These are phyloP conservation scores for Tilletia caries DNA, from an alignment of 1,284 basidiomycete species.

Conservation along the genomic window DNA sequence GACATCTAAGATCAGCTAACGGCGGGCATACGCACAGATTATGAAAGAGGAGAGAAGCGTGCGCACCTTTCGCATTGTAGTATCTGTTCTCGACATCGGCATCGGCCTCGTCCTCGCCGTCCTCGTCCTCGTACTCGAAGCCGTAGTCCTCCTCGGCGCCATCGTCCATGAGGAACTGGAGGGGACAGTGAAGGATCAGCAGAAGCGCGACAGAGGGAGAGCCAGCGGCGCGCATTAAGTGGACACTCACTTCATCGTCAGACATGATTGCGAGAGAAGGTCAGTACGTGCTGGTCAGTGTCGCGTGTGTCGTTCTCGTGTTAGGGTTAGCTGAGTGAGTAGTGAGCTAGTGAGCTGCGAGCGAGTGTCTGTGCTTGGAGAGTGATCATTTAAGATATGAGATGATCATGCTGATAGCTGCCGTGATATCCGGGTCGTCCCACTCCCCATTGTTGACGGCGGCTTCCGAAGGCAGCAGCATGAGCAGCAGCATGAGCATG, in stretches of 20 bases:
- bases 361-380: not conserved
- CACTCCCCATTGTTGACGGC: too few relatives aligned
- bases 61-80: constrained; percentile 91
- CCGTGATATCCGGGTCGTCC: too few relatives aligned
- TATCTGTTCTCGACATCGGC: constrained; percentile 99
- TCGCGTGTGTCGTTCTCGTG: not conserved
- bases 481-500: too few relatives aligned
- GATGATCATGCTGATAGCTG: too few relatives aligned
- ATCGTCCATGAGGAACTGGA: constrained; percentile 52
- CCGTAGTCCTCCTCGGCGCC: constrained; percentile 68
- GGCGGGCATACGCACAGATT: too few relatives aligned
- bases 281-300: not conserved
- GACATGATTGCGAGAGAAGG: constrained; percentile 18
- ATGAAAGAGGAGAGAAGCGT: not conserved
- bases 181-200: constrained; percentile 19
- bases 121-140: constrained; percentile 72
- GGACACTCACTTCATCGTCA: constrained; percentile 23
- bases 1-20: too few relatives aligned
- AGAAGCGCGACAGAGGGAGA: constrained; percentile 6
- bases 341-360: too few relatives aligned
- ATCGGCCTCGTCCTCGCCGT: constrained; percentile 62
- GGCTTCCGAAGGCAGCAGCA: too few relatives aligned
- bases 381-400: too few relatives aligned
- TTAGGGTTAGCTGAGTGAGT: too few relatives aligned
- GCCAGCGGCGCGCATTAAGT: too few relatives aligned